Evolutionary conservation across 768 basidiomycete species (phyloP), one percentile per base, ranked within the genome.

Genomic region (Terana coerulea): DNA sequence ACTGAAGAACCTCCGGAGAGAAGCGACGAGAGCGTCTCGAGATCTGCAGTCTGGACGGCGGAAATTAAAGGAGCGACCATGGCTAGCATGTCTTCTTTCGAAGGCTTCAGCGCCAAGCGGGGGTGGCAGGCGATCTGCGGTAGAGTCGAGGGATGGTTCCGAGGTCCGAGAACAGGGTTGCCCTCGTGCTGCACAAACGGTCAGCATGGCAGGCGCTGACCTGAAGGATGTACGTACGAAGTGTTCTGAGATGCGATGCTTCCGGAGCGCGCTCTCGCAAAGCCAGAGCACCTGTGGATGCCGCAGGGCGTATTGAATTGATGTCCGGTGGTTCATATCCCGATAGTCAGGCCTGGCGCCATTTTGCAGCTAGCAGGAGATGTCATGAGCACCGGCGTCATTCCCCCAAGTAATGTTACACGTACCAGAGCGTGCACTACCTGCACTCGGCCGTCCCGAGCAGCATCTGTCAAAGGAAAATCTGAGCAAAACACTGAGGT

Each of bases 301-400:
- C 4, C 72, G 59, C 7, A 86, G 64, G 7, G 86, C 77, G 59
- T 84, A 86, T 52, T 90, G 86, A 28, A 88, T 68, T 14, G 88
- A 76, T 22, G 87, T 84, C 11, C 86, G 80, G 59, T 86, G 78
- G 56, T 88, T 84, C 43, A 77, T 72, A 64, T 89, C 88, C 51
- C 83, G 76, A 58, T 82, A 73, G 67, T 90, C 88, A 33, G 88
- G 84, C 25, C 84, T 75, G 30, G 88, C 84, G 37, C 84, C 86
- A 63, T 84, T 79, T 6, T 73, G 74, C 46, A 91, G 78, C n/a
- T n/a, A n/a, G n/a, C n/a, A n/a, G n/a, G n/a, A n/a, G n/a, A n/a
- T n/a, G n/a, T n/a, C n/a, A n/a, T n/a, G n/a, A n/a, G n/a, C n/a
- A n/a, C n/a, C n/a, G n/a, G n/a, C n/a, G n/a, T n/a, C n/a, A n/a